A percentile compares a stretch with the other conserved stretches of the same genome.
Conservation (phyloP, 805 yeast genomes). For the Suhomyces tanzawaensis region DNA sequence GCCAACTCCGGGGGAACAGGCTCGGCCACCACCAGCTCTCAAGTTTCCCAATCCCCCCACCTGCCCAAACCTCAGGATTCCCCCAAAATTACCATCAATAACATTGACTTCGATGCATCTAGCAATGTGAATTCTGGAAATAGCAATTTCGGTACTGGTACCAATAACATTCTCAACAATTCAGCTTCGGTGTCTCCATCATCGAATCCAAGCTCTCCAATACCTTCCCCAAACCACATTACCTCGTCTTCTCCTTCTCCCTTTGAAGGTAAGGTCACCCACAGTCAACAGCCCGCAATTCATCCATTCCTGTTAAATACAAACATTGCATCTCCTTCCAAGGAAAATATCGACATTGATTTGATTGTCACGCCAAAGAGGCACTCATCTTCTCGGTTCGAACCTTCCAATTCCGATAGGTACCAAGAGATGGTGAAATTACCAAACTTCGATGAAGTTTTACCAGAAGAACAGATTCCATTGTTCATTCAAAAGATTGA, state of each 20-base stretch:
- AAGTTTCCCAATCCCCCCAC: slow-evolving; percentile 8
- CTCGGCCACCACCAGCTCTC: slow-evolving; percentile 4
- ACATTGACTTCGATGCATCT: slow-evolving; percentile 11
- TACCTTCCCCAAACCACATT: slow-evolving; percentile 14
- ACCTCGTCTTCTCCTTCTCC: slow-evolving; percentile 9
- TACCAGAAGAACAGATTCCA: slow-evolving; percentile 71
- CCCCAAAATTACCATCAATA: slow-evolving; percentile 21
- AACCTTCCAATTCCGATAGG: slow-evolving; percentile 53
- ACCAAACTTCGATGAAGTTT: slow-evolving; percentile 85
- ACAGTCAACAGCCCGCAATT: slow-evolving; percentile 15
- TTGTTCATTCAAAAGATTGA: slow-evolving; percentile 85
- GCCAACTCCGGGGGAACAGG: slow-evolving; percentile 1
- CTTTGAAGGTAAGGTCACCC: slow-evolving; percentile 10
- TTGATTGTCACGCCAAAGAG: slow-evolving; percentile 78
- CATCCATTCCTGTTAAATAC: slow-evolving; percentile 53
- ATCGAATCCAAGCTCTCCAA: slow-evolving; percentile 22
- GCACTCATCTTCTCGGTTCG: slow-evolving; percentile 89
- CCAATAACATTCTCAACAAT: slow-evolving; percentile 7
- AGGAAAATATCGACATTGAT: slow-evolving; percentile 72
- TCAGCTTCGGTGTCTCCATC: slow-evolving; percentile 12
- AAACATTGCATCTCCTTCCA: slow-evolving; percentile 52
- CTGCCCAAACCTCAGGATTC: slow-evolving; percentile 19
- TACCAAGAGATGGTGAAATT: slow-evolving; percentile 59
- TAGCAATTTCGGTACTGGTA: slow-evolving; percentile 7
- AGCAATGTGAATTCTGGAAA: slow-evolving; percentile 2